phyloP scores from a whole-genome alignment of 2,329 filamentous ascomycete genomes.

The Leptodontidium sp. region DNA sequence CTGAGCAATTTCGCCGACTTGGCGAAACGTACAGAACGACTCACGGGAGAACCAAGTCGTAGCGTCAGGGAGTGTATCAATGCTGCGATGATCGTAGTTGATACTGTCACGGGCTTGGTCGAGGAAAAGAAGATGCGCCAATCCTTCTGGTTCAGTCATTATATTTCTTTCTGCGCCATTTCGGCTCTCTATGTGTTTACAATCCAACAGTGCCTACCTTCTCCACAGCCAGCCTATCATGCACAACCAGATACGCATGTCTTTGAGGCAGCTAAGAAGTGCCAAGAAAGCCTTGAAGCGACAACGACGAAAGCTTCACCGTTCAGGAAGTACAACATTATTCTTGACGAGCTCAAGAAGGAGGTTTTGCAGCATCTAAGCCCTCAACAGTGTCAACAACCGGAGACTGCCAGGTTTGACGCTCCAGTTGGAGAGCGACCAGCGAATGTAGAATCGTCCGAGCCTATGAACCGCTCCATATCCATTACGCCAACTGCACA shows the following conservation, averaged over 20 bases:
- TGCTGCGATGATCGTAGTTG: conserved; percentile 56
- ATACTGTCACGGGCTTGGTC: conserved; percentile 53
- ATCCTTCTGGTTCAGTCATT: conserved; percentile 54
- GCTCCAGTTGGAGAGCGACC: not conserved
- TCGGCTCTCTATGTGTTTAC: conserved; percentile 62
- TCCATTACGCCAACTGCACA: not conserved
- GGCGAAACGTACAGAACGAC: conserved; percentile 39
- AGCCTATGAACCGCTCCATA: not conserved
- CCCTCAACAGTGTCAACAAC: not conserved
- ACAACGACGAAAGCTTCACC: conserved; percentile 23
- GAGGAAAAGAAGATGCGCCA: conserved; percentile 49
- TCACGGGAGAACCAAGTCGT: conserved; percentile 41
- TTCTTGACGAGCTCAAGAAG: conserved; percentile 50
- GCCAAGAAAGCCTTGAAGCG: conserved; percentile 39
- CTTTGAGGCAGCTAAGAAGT: conserved; percentile 28
- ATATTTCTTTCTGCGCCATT: conserved; percentile 62
- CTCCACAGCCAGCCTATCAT: not conserved
- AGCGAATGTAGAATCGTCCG: not conserved
- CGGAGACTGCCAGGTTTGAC: not conserved
- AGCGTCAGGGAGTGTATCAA: conserved; percentile 54
- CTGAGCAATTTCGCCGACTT: conserved; percentile 52
- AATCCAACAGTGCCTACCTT: conserved; percentile 50
- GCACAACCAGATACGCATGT: not conserved
- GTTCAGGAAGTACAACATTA: conserved; percentile 50
- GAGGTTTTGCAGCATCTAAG: conserved; percentile 26